Percentiles rank a stretch among this genome's conserved stretches.
Evolutionary conservation across 2,329 filamentous ascomycete genomes (phyloP).

Genomic region (Trichoderma hamatum): DNA sequence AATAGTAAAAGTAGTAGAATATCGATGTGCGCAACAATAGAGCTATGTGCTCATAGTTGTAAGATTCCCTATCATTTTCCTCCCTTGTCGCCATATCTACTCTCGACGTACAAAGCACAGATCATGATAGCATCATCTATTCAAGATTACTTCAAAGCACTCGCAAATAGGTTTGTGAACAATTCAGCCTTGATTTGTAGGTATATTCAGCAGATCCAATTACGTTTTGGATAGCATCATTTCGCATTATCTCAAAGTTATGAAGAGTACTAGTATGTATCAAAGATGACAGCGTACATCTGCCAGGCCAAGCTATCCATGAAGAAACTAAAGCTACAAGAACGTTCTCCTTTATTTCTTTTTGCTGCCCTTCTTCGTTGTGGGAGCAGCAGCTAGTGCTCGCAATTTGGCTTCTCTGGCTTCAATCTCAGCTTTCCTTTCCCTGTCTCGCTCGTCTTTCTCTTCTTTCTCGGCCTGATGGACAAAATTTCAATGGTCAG

Average conservation of each 20-base stretch:
- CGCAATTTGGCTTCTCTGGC: conserved; percentile 60
- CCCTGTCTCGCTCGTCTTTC: conserved; percentile 54
- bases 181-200: neutral
- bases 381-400: conserved; percentile 50
- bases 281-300: neutral
- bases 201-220: neutral
- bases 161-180: neutral
- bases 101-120: too few species aligned
- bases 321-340: neutral
- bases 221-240: neutral
- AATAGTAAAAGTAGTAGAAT: too few species aligned
- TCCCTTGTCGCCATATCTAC: too few species aligned
- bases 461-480: conserved; percentile 61
- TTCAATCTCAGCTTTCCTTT: conserved; percentile 55
- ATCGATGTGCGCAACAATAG: too few species aligned
- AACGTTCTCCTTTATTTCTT: conserved; percentile 42
- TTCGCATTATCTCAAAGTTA: neutral
- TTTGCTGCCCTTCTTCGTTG: conserved; percentile 52
- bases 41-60: too few species aligned
- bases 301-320: neutral
- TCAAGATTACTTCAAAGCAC: neutral
- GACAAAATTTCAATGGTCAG: neutral
- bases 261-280: neutral
- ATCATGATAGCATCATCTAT: conserved; percentile 1
- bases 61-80: too few species aligned